Evolutionary conservation across 805 yeast genomes (phyloP), one percentile per base, ranked within the genome.

Genomic region (Cyberlindnera xylosilytica): DNA sequence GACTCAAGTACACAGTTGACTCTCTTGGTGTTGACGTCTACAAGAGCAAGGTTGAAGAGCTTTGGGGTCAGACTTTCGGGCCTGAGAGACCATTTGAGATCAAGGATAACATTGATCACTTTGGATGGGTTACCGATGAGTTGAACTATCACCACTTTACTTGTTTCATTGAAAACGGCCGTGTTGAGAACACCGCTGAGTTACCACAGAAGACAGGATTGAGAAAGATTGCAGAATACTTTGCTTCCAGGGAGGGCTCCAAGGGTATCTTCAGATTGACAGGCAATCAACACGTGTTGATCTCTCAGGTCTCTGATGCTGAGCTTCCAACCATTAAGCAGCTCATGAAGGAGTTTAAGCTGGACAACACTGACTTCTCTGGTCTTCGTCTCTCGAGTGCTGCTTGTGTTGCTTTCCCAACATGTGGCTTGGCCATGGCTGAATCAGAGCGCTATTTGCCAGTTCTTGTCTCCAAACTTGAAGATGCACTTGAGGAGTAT

Each of bases 341-440:
- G 22, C 54, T 88, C 24, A 67, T 91, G 67, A 75, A 76, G 31
- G 66, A 84, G 61, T 86, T 84, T 68, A 86, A 83, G 64, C 74
- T 91, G 50, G 96, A 88, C 62, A 89, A 88, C 68, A 74, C 89
- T 39, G 76, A 81, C 51, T 85, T 81, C 66, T 81, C 95, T 42
- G 95, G 85, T 4, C 72, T 91, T 58, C 80, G 98, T 64, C 74
- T 88, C 45, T 83, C 96, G 9, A 87, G 97, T 7, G 89, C 96
- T 20, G 95, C 98, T 0, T 91, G 98, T 78, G 98, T 91, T 45
- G 97, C 97, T 2, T 82, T 91, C 78, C 98, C 98, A 53, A 91
- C 98, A 1, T 91, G 98, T 79, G 98, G 98, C 54, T 77, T 91
- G 60, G 98, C 98, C 16, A 89, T 91, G 97, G 98, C 98, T 26